These are phyloP conservation scores for Alternaria tenuissima DNA, from an alignment of 2,329 filamentous ascomycete species.

Conservation along the genomic window DNA sequence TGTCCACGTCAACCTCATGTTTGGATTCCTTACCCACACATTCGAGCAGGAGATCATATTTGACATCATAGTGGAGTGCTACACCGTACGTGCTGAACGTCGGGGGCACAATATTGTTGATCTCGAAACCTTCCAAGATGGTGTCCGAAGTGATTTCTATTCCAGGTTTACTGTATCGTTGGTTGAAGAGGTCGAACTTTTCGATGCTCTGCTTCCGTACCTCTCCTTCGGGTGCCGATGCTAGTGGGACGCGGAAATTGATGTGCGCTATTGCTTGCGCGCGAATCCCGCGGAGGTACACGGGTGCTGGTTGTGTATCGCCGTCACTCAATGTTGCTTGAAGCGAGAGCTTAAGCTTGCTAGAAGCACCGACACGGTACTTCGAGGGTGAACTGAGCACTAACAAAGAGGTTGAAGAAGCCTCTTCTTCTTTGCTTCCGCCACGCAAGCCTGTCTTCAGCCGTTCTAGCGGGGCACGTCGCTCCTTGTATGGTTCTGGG, in stretches of 20 bases:
- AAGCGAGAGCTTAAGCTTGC: conserved; percentile 23
- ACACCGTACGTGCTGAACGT: conserved; percentile 32
- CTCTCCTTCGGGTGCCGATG: conserved; percentile 14
- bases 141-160: conserved; percentile 19
- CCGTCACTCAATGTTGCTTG: conserved; percentile 17
- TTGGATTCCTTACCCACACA: conserved; percentile 31
- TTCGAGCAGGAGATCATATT: conserved; percentile 27
- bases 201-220: conserved; percentile 15
- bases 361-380: conserved; percentile 23
- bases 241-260: conserved; percentile 23
- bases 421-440: conserved; percentile 17
- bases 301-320: conserved; percentile 13
- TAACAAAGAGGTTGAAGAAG: conserved; percentile 23
- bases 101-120: conserved; percentile 26
- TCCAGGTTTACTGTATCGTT: conserved; percentile 30
- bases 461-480: conserved; percentile 13
- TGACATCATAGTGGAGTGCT: conserved; percentile 25
- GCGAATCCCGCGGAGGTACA: conserved; percentile 32
- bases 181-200: conserved; percentile 31
- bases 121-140: conserved; percentile 17
- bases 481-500: conserved; percentile 14
- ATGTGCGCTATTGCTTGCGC: conserved; percentile 26
- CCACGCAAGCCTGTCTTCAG: conserved; percentile 18
- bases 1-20: conserved; percentile 22
- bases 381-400: conserved; percentile 20